Evolutionary conservation across 2,329 filamentous ascomycete genomes (phyloP), one percentile per base, ranked within the genome.

Genomic region (Aspergillus aculeatus): DNA sequence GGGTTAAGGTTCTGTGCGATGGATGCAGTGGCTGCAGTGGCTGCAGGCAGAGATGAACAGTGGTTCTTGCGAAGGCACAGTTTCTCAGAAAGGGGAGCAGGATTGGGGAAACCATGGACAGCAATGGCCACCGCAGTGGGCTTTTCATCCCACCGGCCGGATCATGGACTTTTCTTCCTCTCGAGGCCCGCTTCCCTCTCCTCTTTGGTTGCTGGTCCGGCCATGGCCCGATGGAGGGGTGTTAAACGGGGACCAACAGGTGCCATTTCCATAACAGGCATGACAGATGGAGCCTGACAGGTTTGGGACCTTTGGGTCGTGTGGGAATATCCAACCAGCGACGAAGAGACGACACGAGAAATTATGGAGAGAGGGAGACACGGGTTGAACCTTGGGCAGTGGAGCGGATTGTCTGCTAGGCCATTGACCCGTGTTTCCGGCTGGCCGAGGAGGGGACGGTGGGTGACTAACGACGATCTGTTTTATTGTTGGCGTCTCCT

Each of bases 211-310:
- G 48, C 21, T 29, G 29, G 48, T 10, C 10, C 29, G 24, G 48
- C 29, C 26, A 31, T 48, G 26, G 53, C 16, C 26, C 24, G 23
- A 47, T 23, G 23, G 24, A 21, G 24, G 12, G 38, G 24, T 31
- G 11, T 29, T n/a, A 21, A 55, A 48, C 53, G 53, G 52, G 41
- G 24, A 55, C 24, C 16, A 32, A 29, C 26, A 32, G 38, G 44
- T 32, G n/a, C 53, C 53, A 55, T 48, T 47, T 19, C 53, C 38
- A 21, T 11, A 41, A 47, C 24, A n/a, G 38, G 38, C 9, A 44
- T 54, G 52, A 54, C 53, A 55, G 41, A 48, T 47, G 53, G 53
- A 55, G 24, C 53, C 53, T 55, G 44, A 48, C 53, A 55, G 52
- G 41, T 19, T 44, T 44, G 16, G 16, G 16, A 16, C 26, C 21